Evolutionary conservation across 2,329 filamentous ascomycete genomes (phyloP), one percentile per base, ranked within the genome.

Genomic region (Cercospora citrullina): DNA sequence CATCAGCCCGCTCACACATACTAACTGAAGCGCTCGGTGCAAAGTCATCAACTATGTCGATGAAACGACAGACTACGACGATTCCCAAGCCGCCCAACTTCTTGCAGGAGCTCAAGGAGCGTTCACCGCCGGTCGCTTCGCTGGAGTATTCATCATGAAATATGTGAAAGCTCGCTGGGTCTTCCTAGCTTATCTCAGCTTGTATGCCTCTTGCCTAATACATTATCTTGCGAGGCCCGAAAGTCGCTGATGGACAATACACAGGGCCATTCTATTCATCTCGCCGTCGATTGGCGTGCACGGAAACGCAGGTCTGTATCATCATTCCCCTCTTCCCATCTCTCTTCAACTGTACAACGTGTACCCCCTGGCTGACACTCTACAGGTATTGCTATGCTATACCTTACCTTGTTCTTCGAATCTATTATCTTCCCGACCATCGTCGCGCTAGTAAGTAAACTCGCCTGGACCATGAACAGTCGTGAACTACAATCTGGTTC

Each of bases 401-500:
- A 89, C 68, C 21, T 76, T 31, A 90, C 91, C 71, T 89, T 92
- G 72, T 92, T 96, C 79, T 92, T 91, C 75, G 92, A 72, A 94
- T 91, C 90, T 0, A 92, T 93, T 62, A 87, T 92, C 73, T 96
- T 92, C 84, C 93, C 93, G 0, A 88, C 94, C 1, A 89, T 95
- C 68, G 93, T 93, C 72, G 89, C 91, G 3, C 85, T 95, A 12
- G 91, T 90, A 3, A 89, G 36, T 39, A 6, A 16, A 7, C 6
- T 16, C 33, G 14, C 33, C 2, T 36, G 12, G 33, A 36, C 33
- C 12, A 36, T 16, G 4, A 36, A 36, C 14, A 14, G 33, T 16
- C 33, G 33, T 36, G 33, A 16, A 36, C 33, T 6, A 36, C 33
- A 14, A 33, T 12, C 33, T 7, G 2, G 36, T 39, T n/a, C 36